Evolutionary conservation across 2,329 filamentous ascomycete genomes (phyloP).

Genomic region (Talaromyces sp.): DNA sequence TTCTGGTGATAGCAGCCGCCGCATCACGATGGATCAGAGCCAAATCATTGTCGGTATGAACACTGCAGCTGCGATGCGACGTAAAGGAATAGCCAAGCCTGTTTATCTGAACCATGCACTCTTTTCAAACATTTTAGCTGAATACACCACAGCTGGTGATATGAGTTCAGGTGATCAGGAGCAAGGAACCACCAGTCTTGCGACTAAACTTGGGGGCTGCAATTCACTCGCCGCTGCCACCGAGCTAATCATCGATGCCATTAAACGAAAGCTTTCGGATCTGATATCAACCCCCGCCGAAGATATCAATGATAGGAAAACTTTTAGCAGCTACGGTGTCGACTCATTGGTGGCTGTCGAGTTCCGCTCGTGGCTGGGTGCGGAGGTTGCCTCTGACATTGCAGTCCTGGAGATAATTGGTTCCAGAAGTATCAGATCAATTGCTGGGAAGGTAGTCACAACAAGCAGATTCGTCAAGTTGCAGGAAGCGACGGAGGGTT

Average conservation of each 20-base stretch:
- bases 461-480: not conserved
- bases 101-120: not conserved
- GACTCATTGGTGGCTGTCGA: conserved; percentile 9
- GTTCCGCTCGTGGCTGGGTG: not conserved
- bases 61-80: not conserved
- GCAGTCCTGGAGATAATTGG: not conserved
- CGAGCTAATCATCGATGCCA: not conserved
- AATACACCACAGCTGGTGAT: not conserved
- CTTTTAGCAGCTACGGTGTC: not conserved
- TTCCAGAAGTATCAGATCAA: not conserved
- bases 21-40: not conserved
- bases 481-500: not conserved
- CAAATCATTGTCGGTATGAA: not conserved
- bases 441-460: not conserved
- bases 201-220: not conserved
- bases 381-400: not conserved
- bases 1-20: too few relatives aligned
- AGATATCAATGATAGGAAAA: not conserved
- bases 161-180: not conserved
- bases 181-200: not conserved
- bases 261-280: not conserved
- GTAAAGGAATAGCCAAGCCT: not conserved
- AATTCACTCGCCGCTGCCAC: not conserved
- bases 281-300: not conserved
- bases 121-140: not conserved